Evolutionary conservation across 1,284 basidiomycete genomes (phyloP).

Genomic region (Tremellales sp.): DNA sequence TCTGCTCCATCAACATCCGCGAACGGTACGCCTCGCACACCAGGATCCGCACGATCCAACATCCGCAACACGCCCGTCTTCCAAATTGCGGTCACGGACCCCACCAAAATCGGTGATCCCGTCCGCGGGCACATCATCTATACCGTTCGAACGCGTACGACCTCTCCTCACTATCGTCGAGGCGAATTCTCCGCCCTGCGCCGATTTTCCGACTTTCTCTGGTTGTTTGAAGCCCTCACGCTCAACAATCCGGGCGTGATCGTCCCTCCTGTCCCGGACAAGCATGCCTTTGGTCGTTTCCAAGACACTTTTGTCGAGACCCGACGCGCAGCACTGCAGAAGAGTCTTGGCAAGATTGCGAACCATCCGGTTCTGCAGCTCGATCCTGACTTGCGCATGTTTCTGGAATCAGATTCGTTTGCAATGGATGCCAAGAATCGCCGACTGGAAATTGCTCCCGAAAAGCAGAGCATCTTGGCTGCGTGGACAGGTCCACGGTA

Average conservation of each 20-base stretch:
- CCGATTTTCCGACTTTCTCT: slow-evolving; percentile 94
- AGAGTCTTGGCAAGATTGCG: slow-evolving; percentile 81
- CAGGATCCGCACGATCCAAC: slow-evolving; percentile 11
- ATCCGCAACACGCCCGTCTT: slow-evolving; percentile 49
- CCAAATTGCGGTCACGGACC: slow-evolving; percentile 81
- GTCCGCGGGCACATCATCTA: slow-evolving; percentile 91
- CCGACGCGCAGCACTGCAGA: slow-evolving; percentile 75
- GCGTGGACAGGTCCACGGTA: slow-evolving; percentile 79
- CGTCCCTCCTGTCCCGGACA: slow-evolving; percentile 93
- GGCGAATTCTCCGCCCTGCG: slow-evolving; percentile 83
- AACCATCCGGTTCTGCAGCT: slow-evolving; percentile 81
- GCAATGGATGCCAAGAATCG: slow-evolving; percentile 63
- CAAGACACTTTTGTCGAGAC: slow-evolving; percentile 83
- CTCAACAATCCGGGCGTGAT: slow-evolving; percentile 94
- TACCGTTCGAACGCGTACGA: slow-evolving; percentile 86
- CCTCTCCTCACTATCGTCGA: slow-evolving; percentile 74
- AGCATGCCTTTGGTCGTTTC: slow-evolving; percentile 85
- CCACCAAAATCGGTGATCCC: slow-evolving; percentile 87
- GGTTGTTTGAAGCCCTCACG: slow-evolving; percentile 88
- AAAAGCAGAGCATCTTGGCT: slow-evolving; percentile 56
- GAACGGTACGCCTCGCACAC: slow-evolving; percentile 10
- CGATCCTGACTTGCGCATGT: slow-evolving; percentile 77
- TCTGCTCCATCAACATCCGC: background rate
- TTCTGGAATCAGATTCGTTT: slow-evolving; percentile 83
- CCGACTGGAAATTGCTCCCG: slow-evolving; percentile 13